These are phyloP conservation scores for Apophysomyces sp. DNA, from an alignment of 371 early-diverging fungal genomes.

Conservation along the genomic window DNA sequence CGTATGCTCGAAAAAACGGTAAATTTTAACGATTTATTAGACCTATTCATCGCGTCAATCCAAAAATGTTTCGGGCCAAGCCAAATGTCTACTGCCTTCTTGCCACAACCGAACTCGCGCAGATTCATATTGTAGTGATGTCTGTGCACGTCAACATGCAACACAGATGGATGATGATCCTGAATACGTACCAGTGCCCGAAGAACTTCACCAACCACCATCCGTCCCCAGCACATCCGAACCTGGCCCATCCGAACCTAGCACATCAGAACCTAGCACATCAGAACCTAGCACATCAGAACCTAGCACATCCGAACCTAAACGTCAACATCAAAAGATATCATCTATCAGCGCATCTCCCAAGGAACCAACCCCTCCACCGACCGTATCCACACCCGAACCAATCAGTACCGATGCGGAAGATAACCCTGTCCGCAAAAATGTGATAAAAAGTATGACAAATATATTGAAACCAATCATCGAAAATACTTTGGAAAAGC, in stretches of 20 bases:
- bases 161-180: slow-evolving; percentile 12
- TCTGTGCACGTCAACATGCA: slow-evolving; percentile 29
- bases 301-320: slow-evolving; percentile 8
- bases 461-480: slow-evolving; percentile 33
- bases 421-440: slow-evolving; percentile 55
- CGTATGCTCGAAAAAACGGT: too few species aligned
- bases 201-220: not conserved
- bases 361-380: slow-evolving; percentile 1
- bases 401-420: slow-evolving; percentile 24
- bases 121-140: slow-evolving; percentile 48
- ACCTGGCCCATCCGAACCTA: slow-evolving; percentile 7
- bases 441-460: slow-evolving; percentile 55
- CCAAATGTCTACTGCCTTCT: slow-evolving; percentile 29
- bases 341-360: slow-evolving; percentile 6
- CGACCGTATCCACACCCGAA: not conserved
- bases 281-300: slow-evolving; percentile 9
- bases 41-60: slow-evolving; percentile 15
- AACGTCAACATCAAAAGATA: not conserved
- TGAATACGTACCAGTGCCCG: slow-evolving; percentile 5
- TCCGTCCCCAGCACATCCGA: slow-evolving; percentile 5
- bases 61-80: slow-evolving; percentile 10
- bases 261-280: slow-evolving; percentile 5
- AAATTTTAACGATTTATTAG: not conserved
- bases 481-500: slow-evolving; percentile 22
- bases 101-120: slow-evolving; percentile 38